Evolutionary conservation across 495 filamentous ascomycete species (phyloP).

Genomic region (Talaromyces liani): DNA sequence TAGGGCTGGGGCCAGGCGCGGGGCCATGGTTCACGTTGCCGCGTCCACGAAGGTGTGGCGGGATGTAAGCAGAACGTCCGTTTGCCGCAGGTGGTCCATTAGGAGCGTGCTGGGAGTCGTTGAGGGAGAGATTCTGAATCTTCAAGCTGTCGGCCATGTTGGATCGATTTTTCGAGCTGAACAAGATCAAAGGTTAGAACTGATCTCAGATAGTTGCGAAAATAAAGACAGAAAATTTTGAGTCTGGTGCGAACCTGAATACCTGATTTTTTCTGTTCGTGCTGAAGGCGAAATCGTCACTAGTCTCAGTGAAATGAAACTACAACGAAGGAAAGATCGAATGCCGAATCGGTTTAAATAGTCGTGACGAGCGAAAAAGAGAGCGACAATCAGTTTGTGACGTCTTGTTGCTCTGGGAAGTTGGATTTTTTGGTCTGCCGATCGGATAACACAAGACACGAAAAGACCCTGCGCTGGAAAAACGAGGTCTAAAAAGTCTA

Average conservation of each 20-base stretch:
- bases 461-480: constrained; percentile 7
- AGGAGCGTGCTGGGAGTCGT: constrained; percentile 63
- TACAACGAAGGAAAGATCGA: background rate
- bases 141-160: constrained; percentile 94
- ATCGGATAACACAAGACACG: constrained; percentile 5
- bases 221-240: background rate
- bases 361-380: background rate
- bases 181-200: constrained; percentile 6
- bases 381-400: background rate
- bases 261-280: background rate
- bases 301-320: constrained; percentile 1
- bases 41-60: constrained; percentile 77
- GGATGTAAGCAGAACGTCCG: constrained; percentile 81
- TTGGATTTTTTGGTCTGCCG: background rate
- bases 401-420: background rate
- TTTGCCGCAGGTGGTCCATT: constrained; percentile 22
- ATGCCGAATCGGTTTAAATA: background rate
- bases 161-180: constrained; percentile 14
- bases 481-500: constrained; percentile 11
- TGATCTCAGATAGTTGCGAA: background rate
- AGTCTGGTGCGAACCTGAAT: background rate
- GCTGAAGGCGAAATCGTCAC: background rate
- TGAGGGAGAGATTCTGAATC: constrained; percentile 76
- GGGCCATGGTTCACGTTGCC: constrained; percentile 31
- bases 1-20: constrained; percentile 13